Evolutionary conservation across 176 grass and related monocot genomes (phyloP).

Genomic region (Pontederia crassipes): DNA sequence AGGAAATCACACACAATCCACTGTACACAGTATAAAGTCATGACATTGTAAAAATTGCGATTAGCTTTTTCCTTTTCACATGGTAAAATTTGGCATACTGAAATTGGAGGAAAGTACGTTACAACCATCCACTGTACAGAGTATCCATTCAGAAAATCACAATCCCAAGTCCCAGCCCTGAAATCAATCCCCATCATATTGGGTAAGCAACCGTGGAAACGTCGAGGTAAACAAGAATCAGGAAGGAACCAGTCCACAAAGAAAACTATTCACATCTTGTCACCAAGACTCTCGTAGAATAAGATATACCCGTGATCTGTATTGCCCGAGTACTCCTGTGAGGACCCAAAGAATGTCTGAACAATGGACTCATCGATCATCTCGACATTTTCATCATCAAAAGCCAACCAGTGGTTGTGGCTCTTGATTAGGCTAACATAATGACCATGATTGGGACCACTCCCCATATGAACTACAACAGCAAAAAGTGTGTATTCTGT

Average conservation of each 20-base stretch:
- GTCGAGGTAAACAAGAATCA: conserved; percentile 5
- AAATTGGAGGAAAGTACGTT: neutral
- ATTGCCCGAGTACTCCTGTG: conserved; percentile 92
- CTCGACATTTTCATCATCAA: conserved; percentile 91
- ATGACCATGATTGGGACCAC: conserved; percentile 94
- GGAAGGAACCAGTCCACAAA: neutral
- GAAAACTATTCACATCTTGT: conserved; percentile 7
- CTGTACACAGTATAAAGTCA: no score
- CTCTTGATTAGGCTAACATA: conserved; percentile 96
- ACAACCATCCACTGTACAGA: conserved; percentile 13
- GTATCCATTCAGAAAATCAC: neutral
- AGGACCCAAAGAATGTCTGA: conserved; percentile 85
- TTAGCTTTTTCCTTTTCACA: no score
- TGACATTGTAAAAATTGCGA: no score
- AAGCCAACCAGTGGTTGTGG: conserved; percentile 94
- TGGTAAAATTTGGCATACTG: no score
- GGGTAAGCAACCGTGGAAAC: neutral
- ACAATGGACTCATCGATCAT: conserved; percentile 91
- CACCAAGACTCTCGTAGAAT: conserved; percentile 82
- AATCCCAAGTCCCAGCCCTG: neutral
- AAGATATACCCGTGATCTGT: conserved; percentile 98
- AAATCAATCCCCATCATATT: neutral
- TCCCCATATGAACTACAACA: conserved; percentile 89
- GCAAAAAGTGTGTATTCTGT: conserved; percentile 87
- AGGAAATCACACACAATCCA: no score